Conservation (phyloP, 768 basidiomycete genomes). For the Galerina marginata region DNA sequence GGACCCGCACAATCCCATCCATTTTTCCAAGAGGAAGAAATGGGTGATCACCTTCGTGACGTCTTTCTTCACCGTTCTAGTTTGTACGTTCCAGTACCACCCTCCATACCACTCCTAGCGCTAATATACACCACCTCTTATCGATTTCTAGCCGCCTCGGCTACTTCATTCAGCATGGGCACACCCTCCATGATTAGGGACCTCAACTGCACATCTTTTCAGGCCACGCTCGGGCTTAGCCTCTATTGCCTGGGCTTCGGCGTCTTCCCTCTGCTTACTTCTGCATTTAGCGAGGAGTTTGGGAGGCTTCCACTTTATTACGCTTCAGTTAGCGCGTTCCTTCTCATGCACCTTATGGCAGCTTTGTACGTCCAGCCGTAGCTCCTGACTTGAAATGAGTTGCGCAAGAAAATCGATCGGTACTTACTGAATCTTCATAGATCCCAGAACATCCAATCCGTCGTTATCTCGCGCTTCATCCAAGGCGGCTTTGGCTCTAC, state of each 20-base stretch:
- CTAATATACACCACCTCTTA: background rate
- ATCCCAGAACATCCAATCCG: conserved; percentile 56
- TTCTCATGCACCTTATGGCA: conserved; percentile 53
- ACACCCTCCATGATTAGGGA: conserved; percentile 59
- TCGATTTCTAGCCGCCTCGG: conserved; percentile 47
- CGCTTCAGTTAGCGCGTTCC: conserved; percentile 52
- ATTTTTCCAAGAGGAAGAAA: conserved; percentile 44
- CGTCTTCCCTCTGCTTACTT: conserved; percentile 65
- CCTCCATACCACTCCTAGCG: conserved; percentile 7
- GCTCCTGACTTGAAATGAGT: too few relatives aligned
- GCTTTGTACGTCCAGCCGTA: conserved; percentile 38
- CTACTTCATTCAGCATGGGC: conserved; percentile 61
- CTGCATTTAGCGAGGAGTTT: conserved; percentile 76
- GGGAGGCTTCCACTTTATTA: conserved; percentile 68
- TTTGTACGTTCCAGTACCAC: conserved; percentile 45
- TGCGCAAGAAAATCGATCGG: too few relatives aligned
- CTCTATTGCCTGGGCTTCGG: conserved; percentile 67
- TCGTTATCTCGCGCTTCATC: conserved; percentile 62
- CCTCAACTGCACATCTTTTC: conserved; percentile 48
- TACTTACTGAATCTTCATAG: conserved; percentile 22
- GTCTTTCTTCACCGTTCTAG: conserved; percentile 51
- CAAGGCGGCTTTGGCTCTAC: conserved; percentile 73
- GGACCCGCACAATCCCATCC: conserved; percentile 37
- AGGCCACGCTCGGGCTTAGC: conserved; percentile 54
- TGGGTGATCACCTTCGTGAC: conserved; percentile 52